A percentile compares a stretch with the other conserved stretches of the same genome.
Evolutionary conservation across 352 stramenopile genomes (phyloP).

Genomic region (Phytophthora citrophthora): DNA sequence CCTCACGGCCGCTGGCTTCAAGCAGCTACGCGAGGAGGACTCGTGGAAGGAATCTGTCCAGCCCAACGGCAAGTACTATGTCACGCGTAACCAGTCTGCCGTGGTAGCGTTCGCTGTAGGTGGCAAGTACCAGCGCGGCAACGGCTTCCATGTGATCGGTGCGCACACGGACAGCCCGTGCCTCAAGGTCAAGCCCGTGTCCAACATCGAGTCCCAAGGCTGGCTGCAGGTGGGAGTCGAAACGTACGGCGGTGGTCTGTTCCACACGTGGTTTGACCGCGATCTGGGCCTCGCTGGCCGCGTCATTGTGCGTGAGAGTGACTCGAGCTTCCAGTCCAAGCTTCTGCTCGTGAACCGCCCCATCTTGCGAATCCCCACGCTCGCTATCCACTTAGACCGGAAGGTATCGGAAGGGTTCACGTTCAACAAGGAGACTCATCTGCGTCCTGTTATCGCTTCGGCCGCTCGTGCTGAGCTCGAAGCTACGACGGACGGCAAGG

Average conservation of each 20-base stretch:
- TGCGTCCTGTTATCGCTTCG: slow-evolving; percentile 93
- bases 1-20: slow-evolving; percentile 91
- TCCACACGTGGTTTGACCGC: slow-evolving; percentile 99
- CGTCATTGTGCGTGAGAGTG: slow-evolving; percentile 90
- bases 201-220: slow-evolving; percentile 86
- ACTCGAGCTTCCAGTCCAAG: slow-evolving; percentile 71
- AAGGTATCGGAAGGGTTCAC: slow-evolving; percentile 90
- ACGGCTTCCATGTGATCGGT: slow-evolving; percentile 96
- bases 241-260: slow-evolving; percentile 93
- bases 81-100: slow-evolving; percentile 96
- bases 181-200: slow-evolving; percentile 96
- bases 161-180: slow-evolving; percentile 97
- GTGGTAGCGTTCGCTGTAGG: slow-evolving; percentile 97
- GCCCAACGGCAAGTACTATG: slow-evolving; percentile 96
- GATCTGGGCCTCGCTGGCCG: slow-evolving; percentile 94
- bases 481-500: slow-evolving; percentile 60
- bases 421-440: slow-evolving; percentile 97
- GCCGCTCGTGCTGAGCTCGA: slow-evolving; percentile 88
- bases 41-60: slow-evolving; percentile 65
- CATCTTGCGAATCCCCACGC: slow-evolving; percentile 96
- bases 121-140: slow-evolving; percentile 89
- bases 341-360: slow-evolving; percentile 95
- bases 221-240: slow-evolving; percentile 87
- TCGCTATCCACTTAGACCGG: slow-evolving; percentile 97
- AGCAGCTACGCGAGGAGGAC: slow-evolving; percentile 89